Conservation (phyloP, 495 filamentous ascomycete genomes). For the Aspergillus egyptiacus region DNA sequence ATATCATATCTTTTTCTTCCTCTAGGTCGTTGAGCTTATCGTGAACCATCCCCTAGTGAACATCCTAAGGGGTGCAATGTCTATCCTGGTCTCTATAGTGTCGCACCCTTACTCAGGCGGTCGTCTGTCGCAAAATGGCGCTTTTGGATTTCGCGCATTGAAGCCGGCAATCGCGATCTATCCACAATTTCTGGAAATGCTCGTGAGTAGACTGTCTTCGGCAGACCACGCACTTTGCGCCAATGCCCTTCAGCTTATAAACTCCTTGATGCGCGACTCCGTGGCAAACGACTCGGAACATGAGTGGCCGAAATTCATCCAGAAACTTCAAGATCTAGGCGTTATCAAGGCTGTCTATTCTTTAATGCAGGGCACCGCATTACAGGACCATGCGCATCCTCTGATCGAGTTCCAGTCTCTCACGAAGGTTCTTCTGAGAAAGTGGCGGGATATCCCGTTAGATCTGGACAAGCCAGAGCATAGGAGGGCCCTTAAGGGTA, state of each 20-base stretch:
- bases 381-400: slow-evolving; percentile 92
- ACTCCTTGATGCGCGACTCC: slow-evolving; percentile 88
- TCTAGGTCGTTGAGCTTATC: slow-evolving; percentile 81
- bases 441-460: slow-evolving; percentile 82
- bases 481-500: slow-evolving; percentile 73
- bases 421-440: slow-evolving; percentile 82
- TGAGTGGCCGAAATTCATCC: slow-evolving; percentile 96
- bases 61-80: slow-evolving; percentile 93
- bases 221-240: slow-evolving; percentile 96
- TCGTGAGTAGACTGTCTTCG: slow-evolving; percentile 80
- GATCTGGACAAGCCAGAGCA: slow-evolving; percentile 87
- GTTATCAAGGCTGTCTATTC: slow-evolving; percentile 87
- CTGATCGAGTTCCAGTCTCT: slow-evolving; percentile 89
- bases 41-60: slow-evolving; percentile 96
- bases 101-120: slow-evolving; percentile 62
- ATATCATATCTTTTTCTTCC: not conserved
- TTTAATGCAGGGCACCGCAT: slow-evolving; percentile 85
- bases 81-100: slow-evolving; percentile 87
- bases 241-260: slow-evolving; percentile 91
- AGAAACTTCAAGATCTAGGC: slow-evolving; percentile 84
- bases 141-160: slow-evolving; percentile 80
- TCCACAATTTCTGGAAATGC: slow-evolving; percentile 90
- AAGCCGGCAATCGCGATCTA: slow-evolving; percentile 88
- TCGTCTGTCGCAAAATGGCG: slow-evolving; percentile 40
- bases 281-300: slow-evolving; percentile 63